phyloP scores from a whole-genome alignment of 2,329 filamentous ascomycete genomes.

The Leptographium lundbergii region DNA sequence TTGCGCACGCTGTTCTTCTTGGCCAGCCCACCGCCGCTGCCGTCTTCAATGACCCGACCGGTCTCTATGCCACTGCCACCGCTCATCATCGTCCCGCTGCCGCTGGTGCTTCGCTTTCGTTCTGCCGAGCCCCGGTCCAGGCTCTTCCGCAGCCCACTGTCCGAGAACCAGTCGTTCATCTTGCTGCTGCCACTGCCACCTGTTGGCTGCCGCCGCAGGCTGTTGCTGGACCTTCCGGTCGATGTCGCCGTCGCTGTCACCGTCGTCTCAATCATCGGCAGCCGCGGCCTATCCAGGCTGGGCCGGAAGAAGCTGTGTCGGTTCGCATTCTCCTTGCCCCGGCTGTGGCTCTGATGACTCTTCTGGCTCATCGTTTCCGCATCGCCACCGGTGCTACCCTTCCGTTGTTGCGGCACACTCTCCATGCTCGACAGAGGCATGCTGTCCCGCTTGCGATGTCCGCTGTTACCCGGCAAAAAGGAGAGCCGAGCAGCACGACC shows the following conservation, averaged over 20 bases:
- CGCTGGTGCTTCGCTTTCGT: not conserved
- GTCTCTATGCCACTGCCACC: not conserved
- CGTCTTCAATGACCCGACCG: not conserved
- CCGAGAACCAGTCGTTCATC: not conserved
- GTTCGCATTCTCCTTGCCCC: slow-evolving; percentile 22
- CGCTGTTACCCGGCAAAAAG: slow-evolving; percentile 34
- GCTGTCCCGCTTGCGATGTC: slow-evolving; percentile 12
- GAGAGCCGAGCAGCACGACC: slow-evolving; percentile 41
- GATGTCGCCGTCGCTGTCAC: not conserved
- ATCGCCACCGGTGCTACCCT: slow-evolving; percentile 13
- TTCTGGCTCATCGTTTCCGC: slow-evolving; percentile 18
- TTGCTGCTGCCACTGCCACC: not conserved
- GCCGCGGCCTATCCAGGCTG: slow-evolving; percentile 2
- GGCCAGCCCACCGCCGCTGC: slow-evolving; percentile 19
- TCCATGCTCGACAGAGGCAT: slow-evolving; percentile 8
- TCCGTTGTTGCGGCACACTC: slow-evolving; percentile 3
- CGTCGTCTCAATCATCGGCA: not conserved
- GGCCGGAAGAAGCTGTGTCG: slow-evolving; percentile 32
- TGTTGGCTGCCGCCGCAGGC: not conserved
- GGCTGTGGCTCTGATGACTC: slow-evolving; percentile 8
- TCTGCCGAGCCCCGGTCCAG: not conserved
- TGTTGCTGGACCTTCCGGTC: not conserved
- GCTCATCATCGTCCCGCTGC: not conserved
- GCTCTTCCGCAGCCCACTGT: not conserved
- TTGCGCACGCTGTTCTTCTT: slow-evolving; percentile 59